phyloP scores from a whole-genome alignment of 1,284 basidiomycete species.

The Leccinum subspadiceum region DNA sequence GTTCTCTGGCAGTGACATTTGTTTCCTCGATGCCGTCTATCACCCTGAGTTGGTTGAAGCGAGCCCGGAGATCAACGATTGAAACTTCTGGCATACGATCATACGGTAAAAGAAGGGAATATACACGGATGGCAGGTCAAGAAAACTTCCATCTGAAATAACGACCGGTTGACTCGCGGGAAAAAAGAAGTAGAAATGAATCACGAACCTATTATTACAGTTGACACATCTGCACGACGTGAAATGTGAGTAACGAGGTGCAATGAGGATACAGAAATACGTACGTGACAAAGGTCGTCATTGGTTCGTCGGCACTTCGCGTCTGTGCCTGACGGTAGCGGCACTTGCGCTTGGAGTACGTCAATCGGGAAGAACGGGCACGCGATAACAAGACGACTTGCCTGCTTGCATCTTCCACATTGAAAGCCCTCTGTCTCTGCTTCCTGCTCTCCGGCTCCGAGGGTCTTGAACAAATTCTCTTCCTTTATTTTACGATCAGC shows the following conservation, averaged over 20 bases:
- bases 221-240: slow-evolving; percentile 46
- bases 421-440: slow-evolving; percentile 99
- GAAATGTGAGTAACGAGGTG: not conserved
- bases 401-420: slow-evolving; percentile 90
- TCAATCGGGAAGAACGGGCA: not conserved
- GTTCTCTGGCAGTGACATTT: no score
- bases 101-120: not conserved
- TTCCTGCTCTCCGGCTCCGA: slow-evolving; percentile 85
- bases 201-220: slow-evolving; percentile 54
- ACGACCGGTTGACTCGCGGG: slow-evolving; percentile 7
- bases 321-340: slow-evolving; percentile 95
- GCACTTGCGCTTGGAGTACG: slow-evolving; percentile 68
- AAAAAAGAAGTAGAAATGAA: not conserved
- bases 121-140: slow-evolving; percentile 30
- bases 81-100: slow-evolving; percentile 5
- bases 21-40: no score
- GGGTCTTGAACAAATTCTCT: slow-evolving; percentile 89
- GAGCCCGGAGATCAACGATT: slow-evolving; percentile 1
- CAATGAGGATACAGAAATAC: slow-evolving; percentile 24
- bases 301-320: slow-evolving; percentile 92
- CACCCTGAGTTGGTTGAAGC: no score
- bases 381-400: slow-evolving; percentile 24
- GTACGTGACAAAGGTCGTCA: slow-evolving; percentile 79
- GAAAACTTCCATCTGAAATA: slow-evolving; percentile 65
- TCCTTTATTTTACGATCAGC: slow-evolving; percentile 81